A percentile compares a stretch with the other conserved stretches of the same genome.
Evolutionary conservation across 176 grass and related monocot species (phyloP).

Genomic region (Areca catechu): DNA sequence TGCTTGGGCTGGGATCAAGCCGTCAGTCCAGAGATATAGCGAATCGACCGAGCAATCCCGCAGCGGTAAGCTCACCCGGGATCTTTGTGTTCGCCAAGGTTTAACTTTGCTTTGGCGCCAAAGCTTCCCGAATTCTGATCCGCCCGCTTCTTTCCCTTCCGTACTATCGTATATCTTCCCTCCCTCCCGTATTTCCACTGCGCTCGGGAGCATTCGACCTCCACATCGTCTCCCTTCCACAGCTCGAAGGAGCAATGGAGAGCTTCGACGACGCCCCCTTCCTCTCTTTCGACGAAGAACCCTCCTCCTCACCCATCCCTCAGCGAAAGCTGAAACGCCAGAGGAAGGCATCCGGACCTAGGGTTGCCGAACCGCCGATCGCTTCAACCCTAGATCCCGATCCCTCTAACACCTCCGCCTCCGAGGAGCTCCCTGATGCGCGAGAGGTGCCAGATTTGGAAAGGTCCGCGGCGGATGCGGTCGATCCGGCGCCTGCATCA

Average conservation of each 20-base stretch:
- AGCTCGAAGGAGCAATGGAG: conserved; percentile 8
- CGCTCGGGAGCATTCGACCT: no score
- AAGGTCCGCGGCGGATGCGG: background rate
- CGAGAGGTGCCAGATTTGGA: background rate
- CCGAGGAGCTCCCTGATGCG: conserved; percentile 1
- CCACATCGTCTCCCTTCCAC: no score
- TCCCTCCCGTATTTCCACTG: no score
- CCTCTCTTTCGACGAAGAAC: conserved; percentile 15
- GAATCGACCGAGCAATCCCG: no score
- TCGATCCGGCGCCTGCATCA: background rate
- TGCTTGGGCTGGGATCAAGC: no score
- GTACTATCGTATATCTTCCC: no score
- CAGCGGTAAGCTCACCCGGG: no score
- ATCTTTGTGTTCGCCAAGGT: no score
- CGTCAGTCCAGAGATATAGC: no score
- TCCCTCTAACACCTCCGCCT: background rate
- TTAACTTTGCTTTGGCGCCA: no score
- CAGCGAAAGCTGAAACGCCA: conserved; percentile 44
- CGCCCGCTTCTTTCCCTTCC: no score
- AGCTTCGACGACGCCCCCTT: conserved; percentile 37
- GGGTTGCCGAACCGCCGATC: background rate
- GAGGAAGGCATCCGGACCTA: conserved; percentile 32
- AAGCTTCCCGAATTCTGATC: no score
- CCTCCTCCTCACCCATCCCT: conserved; percentile 5
- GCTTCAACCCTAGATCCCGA: background rate